Evolutionary conservation across 345 rosid genomes (phyloP).

Genomic region (Eucalyptus marginata): DNA sequence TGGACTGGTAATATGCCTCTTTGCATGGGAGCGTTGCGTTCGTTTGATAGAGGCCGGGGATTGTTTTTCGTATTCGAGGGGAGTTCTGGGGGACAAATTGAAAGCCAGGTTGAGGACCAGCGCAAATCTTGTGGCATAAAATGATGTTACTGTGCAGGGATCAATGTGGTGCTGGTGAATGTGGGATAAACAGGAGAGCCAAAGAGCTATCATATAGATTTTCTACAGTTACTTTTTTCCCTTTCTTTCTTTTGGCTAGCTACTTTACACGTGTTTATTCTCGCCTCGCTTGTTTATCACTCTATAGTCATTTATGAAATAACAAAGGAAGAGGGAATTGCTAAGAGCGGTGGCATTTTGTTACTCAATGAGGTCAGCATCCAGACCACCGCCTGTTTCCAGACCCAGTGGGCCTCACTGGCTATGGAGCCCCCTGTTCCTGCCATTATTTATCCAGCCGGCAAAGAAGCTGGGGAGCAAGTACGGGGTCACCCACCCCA

Average conservation of each 20-base stretch:
- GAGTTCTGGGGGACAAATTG: neutral
- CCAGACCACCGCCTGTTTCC: too few relatives aligned
- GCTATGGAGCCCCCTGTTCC: too few relatives aligned
- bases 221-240: neutral
- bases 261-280: neutral
- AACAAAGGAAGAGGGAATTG: neutral
- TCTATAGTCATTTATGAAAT: neutral
- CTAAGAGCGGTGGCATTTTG: neutral
- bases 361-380: too few relatives aligned
- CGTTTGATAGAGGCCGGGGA: neutral
- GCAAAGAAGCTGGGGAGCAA: too few relatives aligned
- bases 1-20: neutral
- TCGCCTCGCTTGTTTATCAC: neutral
- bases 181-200: neutral
- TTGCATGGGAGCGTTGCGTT: neutral
- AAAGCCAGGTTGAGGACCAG: neutral
- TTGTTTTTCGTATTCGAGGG: neutral
- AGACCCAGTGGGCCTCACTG: too few relatives aligned
- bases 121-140: neutral
- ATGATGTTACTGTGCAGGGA: neutral
- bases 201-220: neutral
- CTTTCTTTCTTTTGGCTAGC: neutral
- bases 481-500: too few relatives aligned
- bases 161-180: neutral
- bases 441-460: too few relatives aligned